A percentile compares a stretch with the other conserved stretches of the same genome.
These are phyloP conservation scores for Hemileia vastatrix DNA, from an alignment of 1,284 basidiomycete genomes.

Conservation along the genomic window DNA sequence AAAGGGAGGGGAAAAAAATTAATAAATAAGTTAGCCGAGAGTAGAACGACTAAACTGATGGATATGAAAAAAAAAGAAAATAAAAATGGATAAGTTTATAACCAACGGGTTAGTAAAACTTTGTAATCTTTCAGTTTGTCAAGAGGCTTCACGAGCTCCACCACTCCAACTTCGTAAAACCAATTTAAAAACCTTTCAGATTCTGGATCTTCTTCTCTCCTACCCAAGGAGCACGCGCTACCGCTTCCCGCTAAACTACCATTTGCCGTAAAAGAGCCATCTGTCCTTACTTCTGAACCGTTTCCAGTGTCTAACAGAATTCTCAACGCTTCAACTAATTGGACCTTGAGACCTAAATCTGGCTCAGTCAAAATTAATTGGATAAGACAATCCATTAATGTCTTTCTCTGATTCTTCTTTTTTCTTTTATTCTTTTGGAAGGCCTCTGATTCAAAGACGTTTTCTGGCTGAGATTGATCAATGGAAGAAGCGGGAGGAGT, in stretches of 20 bases:
- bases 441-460: slow-evolving; percentile 33
- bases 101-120: too few relatives aligned
- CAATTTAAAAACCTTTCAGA: slow-evolving; percentile 80
- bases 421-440: too few relatives aligned
- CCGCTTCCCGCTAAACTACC: slow-evolving; percentile 33
- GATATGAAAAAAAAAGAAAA: not conserved
- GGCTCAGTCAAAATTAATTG: slow-evolving; percentile 63
- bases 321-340: slow-evolving; percentile 80
- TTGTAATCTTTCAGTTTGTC: slow-evolving; percentile 65
- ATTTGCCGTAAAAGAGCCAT: slow-evolving; percentile 37
- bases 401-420: slow-evolving; percentile 40
- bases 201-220: slow-evolving; percentile 68
- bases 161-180: slow-evolving; percentile 71
- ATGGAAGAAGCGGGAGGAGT: not conserved
- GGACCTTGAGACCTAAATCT: slow-evolving; percentile 79
- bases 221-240: too few relatives aligned
- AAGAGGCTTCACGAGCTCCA: slow-evolving; percentile 68
- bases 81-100: too few relatives aligned
- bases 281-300: slow-evolving; percentile 44
- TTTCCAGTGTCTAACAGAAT: slow-evolving; percentile 61
- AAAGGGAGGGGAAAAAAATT: not conserved
- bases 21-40: not conserved
- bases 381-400: slow-evolving; percentile 66
- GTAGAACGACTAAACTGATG: not conserved
- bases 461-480: too few relatives aligned